Percentiles rank a stretch among this genome's conserved stretches.
These are phyloP conservation scores for Arthroderma sp. DNA, from an alignment of 2,329 filamentous ascomycete genomes.

Conservation along the genomic window DNA sequence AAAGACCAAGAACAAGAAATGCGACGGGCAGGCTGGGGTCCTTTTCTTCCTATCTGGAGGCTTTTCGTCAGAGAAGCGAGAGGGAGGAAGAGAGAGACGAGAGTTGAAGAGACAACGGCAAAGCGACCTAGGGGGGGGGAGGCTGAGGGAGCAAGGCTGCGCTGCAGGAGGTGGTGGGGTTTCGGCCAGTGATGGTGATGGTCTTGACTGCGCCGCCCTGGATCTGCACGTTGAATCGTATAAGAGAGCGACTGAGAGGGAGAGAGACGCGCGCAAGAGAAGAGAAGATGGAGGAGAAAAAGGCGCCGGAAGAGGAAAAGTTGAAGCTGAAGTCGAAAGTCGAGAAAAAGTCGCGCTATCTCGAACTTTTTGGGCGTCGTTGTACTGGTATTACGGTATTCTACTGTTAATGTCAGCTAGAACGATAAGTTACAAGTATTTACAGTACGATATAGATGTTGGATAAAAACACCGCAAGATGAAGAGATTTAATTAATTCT, in stretches of 20 bases:
- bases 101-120: not conserved
- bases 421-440: not conserved
- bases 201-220: not conserved
- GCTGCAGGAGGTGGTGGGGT: not conserved
- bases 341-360: not conserved
- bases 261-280: not conserved
- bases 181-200: not conserved
- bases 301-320: not conserved
- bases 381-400: not conserved
- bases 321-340: conserved; percentile 2
- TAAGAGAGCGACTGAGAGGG: not conserved
- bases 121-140: too few relatives aligned
- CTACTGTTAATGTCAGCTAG: too few relatives aligned
- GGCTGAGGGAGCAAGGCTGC: not conserved
- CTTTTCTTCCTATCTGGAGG: not conserved
- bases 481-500: too few relatives aligned
- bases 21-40: not conserved
- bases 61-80: not conserved
- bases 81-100: not conserved
- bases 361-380: not conserved
- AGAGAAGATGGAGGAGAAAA: not conserved
- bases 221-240: too few relatives aligned
- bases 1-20: not conserved
- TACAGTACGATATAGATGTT: not conserved
- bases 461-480: not conserved